phyloP scores from a whole-genome alignment of 73 alveolate species.

The Paramecium biaurelia region DNA sequence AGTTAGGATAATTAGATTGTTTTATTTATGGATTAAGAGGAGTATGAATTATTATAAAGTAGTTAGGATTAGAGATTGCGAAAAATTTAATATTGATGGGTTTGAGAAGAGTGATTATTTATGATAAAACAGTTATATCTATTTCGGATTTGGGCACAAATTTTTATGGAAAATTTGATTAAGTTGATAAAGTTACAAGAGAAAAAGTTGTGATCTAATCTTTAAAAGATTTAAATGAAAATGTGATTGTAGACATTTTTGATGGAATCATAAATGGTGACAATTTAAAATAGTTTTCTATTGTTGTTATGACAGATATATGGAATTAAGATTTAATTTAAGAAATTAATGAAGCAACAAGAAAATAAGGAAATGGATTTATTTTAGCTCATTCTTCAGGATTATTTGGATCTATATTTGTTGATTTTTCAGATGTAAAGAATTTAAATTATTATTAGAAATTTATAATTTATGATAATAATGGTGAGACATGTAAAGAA shows the following conservation, averaged over 20 bases:
- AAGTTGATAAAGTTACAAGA: conserved; percentile 83
- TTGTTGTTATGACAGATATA: conserved; percentile 87
- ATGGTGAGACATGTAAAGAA: conserved; percentile 95
- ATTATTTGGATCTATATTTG: conserved; percentile 90
- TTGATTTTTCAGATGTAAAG: conserved; percentile 89
- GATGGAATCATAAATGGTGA: conserved; percentile 65
- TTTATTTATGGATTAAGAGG: conserved; percentile 60
- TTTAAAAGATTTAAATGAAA: conserved; percentile 92
- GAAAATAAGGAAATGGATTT: conserved; percentile 83
- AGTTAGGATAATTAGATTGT: conserved; percentile 15
- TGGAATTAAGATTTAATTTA: conserved; percentile 72
- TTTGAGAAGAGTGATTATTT: conserved; percentile 87
- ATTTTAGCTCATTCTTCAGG: conserved; percentile 82
- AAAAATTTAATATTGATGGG: conserved; percentile 98
- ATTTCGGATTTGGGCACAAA: conserved; percentile 91
- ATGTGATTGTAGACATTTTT: conserved; percentile 83
- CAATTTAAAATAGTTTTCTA: conserved; percentile 64
- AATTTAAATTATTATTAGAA: neutral
- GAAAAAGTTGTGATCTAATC: conserved; percentile 86
- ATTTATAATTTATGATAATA: conserved; percentile 71
- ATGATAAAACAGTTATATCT: conserved; percentile 74
- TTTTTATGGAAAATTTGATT: conserved; percentile 89
- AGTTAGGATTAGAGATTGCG: conserved; percentile 94
- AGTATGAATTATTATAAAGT: neutral
- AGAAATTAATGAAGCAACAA: conserved; percentile 76